Evolutionary conservation across 116 monocot genomes (phyloP), one percentile per base, ranked within the genome.

Genomic region (Phalaenopsis hybrid): DNA sequence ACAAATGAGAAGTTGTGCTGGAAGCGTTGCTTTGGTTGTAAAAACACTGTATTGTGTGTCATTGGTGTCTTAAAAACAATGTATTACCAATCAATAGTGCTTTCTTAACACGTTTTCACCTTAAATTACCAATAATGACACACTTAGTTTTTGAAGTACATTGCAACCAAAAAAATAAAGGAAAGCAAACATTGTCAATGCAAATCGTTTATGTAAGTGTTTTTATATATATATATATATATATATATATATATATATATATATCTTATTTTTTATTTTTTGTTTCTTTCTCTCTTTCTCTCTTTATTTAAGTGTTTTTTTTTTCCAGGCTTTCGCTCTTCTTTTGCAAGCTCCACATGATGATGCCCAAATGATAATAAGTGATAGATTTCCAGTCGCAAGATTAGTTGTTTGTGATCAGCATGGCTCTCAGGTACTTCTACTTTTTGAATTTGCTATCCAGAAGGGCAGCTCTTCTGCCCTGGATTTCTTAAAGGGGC

Each of bases 381-480:
- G 37, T 78, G 94, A 93, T 50, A 88, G 96, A n/a, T 96, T 96
- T 73, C 96, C 96, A 28, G 92, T 92, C 44, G 94, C 96, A 33
- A 94, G 96, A 92, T 87, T 96, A 89, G 96, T 96, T 84, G 84
- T 96, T 76, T 96, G 96, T 79, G 96, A 96, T 90, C 96, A 96
- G 80, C 96, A 96, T 87, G 96, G 94, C 52, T 96, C 96, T 43
- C 96, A 96, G 96, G 94, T 94, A n/a, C 23, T 67, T 23, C 20
- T 31, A 37, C 65, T 67, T 44, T 82, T 52, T 69, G 7, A 33
- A 33, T n/a, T 69, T 33, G 25, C 12, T 74, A 44, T 74, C 74
- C 44, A 8, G 37, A 37, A 37, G 37, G 37, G 1, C 37, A 41
- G 73, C 73, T 73, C 16, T 11, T 73, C 73, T 73, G 73, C n/a